phyloP scores from a whole-genome alignment of 1,284 basidiomycete genomes.

The Vanrija sp. region DNA sequence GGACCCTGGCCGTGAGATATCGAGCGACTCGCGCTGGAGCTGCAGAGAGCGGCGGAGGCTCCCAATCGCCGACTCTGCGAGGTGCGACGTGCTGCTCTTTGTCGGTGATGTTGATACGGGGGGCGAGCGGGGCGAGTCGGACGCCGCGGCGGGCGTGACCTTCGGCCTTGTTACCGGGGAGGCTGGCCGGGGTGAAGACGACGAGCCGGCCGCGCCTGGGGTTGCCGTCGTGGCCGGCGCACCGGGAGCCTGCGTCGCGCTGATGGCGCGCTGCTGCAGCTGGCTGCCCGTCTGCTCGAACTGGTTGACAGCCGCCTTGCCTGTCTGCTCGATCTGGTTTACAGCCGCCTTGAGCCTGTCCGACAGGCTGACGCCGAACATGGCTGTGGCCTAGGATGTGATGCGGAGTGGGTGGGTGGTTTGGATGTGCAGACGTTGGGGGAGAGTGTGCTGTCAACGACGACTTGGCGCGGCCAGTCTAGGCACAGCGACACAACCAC shows the following conservation, averaged over 20 bases:
- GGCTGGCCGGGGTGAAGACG: background rate
- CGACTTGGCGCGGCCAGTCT: background rate
- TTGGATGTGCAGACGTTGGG: background rate
- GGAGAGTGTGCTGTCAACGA: background rate
- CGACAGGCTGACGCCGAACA: conserved; percentile 33
- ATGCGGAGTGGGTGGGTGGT: too few relatives aligned
- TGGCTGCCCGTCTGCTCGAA: conserved; percentile 5
- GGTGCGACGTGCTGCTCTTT: conserved; percentile 8
- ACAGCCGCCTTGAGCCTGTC: conserved; percentile 45
- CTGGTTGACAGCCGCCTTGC: conserved; percentile 12
- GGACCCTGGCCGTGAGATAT: conserved; percentile 1
- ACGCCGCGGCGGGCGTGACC: background rate
- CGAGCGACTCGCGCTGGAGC: conserved; percentile 10
- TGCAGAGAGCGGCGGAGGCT: conserved; percentile 34
- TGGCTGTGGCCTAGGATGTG: conserved; percentile 7
- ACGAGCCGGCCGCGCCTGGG: background rate
- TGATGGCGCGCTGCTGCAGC: conserved; percentile 33
- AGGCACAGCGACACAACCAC: background rate
- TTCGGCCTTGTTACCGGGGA: background rate
- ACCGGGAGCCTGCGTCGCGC: conserved; percentile 7
- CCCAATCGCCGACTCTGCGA: conserved; percentile 38
- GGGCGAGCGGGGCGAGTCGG: background rate
- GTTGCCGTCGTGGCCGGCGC: background rate
- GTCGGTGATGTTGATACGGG: background rate
- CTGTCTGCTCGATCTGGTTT: conserved; percentile 38